phyloP scores from a whole-genome alignment of 495 filamentous ascomycete genomes.

The Penicillium daleae region DNA sequence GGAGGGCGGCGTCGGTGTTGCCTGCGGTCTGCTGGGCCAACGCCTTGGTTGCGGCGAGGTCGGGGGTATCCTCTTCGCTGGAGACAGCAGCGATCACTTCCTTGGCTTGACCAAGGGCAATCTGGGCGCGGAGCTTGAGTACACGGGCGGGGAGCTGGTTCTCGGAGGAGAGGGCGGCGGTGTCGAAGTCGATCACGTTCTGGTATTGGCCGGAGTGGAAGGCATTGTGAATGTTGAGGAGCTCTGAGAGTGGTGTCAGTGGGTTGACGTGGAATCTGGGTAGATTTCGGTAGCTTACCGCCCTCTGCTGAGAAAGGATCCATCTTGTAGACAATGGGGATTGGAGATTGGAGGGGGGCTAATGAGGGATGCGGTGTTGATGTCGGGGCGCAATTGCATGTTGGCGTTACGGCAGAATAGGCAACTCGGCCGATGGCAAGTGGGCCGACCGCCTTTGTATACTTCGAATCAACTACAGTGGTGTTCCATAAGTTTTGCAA shows the following conservation, averaged over 20 bases:
- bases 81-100: constrained; percentile 70
- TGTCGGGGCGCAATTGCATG: constrained; percentile 29
- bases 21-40: constrained; percentile 71
- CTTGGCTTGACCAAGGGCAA: constrained; percentile 77
- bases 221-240: constrained; percentile 92
- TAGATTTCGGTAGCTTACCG: constrained; percentile 47
- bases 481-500: neutral
- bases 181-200: constrained; percentile 79
- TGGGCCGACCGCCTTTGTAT: constrained; percentile 33
- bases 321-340: constrained; percentile 55
- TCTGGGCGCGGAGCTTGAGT: constrained; percentile 76
- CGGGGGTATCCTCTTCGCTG: constrained; percentile 64
- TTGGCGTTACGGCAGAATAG: constrained; percentile 27
- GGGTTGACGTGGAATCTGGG: neutral
- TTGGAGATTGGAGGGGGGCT: constrained; percentile 16
- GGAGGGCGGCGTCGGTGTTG: constrained; percentile 61
- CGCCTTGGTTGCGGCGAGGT: constrained; percentile 76
- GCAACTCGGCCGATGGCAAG: constrained; percentile 33
- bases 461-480: neutral
- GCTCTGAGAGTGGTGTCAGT: constrained; percentile 58
- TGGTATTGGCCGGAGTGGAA: constrained; percentile 93
- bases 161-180: constrained; percentile 70
- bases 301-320: constrained; percentile 96
- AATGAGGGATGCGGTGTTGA: constrained; percentile 29
- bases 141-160: constrained; percentile 80